phyloP scores from a whole-genome alignment of 805 yeast species.

The Tetrapisispora nanseiensis region DNA sequence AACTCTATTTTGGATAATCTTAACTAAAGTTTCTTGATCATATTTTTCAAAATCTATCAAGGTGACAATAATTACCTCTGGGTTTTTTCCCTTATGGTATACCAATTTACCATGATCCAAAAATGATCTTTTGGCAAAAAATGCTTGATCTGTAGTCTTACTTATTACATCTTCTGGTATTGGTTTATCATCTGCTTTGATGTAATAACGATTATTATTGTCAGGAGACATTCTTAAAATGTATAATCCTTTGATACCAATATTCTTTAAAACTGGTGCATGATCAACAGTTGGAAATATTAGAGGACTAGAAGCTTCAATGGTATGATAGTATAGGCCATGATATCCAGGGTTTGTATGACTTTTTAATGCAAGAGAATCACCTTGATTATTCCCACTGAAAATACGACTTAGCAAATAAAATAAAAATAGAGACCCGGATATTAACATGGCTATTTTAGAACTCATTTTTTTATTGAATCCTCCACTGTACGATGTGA shows the following conservation, averaged over 20 bases:
- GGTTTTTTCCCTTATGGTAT: slow-evolving; percentile 31
- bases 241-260: slow-evolving; percentile 45
- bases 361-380: slow-evolving; percentile 2
- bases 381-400: slow-evolving; percentile 3
- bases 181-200: slow-evolving; percentile 33
- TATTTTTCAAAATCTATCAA: slow-evolving; percentile 66
- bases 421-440: slow-evolving; percentile 8
- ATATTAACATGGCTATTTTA: slow-evolving; percentile 1
- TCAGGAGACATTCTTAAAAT: slow-evolving; percentile 39
- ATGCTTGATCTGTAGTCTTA: slow-evolving; percentile 27
- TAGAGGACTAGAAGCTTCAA: slow-evolving; percentile 40
- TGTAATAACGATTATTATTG: slow-evolving; percentile 31
- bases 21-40: slow-evolving; percentile 48
- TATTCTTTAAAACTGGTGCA: slow-evolving; percentile 48
- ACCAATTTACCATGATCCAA: slow-evolving; percentile 55
- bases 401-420: slow-evolving; percentile 15
- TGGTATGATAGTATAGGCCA: slow-evolving; percentile 37
- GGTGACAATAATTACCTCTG: slow-evolving; percentile 68
- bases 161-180: slow-evolving; percentile 31
- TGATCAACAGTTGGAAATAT: slow-evolving; percentile 73
- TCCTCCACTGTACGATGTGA: neutral
- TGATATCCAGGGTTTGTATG: slow-evolving; percentile 28
- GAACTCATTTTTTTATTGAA: neutral
- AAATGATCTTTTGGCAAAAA: slow-evolving; percentile 45
- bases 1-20: slow-evolving; percentile 73